Percentiles rank a stretch among this genome's conserved stretches.
Conservation (phyloP, 1,139 yeast species). For the Magnusiomyces ingens region DNA sequence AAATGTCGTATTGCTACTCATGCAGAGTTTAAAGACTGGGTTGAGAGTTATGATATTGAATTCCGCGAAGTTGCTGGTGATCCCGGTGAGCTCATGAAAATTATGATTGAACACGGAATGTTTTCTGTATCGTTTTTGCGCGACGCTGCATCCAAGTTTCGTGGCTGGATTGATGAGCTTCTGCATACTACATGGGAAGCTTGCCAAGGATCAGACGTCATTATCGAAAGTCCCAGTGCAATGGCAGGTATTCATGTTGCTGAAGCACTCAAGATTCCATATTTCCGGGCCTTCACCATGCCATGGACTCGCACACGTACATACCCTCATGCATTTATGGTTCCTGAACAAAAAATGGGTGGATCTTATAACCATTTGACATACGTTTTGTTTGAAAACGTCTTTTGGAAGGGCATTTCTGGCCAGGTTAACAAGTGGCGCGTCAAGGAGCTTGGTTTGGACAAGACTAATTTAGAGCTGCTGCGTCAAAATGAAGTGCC, state of each 20-base stretch:
- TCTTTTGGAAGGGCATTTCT: conserved; percentile 92
- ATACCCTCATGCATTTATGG: conserved; percentile 93
- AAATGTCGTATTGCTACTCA: conserved; percentile 80
- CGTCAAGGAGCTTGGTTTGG: conserved; percentile 53
- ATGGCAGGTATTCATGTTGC: conserved; percentile 96
- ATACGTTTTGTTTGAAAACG: conserved; percentile 84
- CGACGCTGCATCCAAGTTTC: conserved; percentile 74
- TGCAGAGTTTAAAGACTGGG: conserved; percentile 70
- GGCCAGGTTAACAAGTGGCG: conserved; percentile 88
- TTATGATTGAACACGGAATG: conserved; percentile 87
- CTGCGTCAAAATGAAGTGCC: conserved; percentile 79
- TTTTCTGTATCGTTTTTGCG: conserved; percentile 75
- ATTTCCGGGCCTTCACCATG: conserved; percentile 94
- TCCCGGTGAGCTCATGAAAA: conserved; percentile 84
- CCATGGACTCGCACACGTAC: conserved; percentile 97
- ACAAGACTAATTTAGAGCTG: conserved; percentile 60
- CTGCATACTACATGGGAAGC: conserved; percentile 73
- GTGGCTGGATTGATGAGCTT: conserved; percentile 73
- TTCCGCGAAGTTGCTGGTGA: conserved; percentile 83
- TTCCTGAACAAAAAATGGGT: conserved; percentile 88
- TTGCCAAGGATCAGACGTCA: conserved; percentile 73
- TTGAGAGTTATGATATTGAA: conserved; percentile 54
- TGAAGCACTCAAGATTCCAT: conserved; percentile 82
- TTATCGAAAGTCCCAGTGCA: conserved; percentile 91
- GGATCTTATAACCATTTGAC: conserved; percentile 90